A percentile compares a stretch with the other conserved stretches of the same genome.
phyloP scores from a whole-genome alignment of 768 basidiomycete genomes.

The Boletus rubroflammeus region DNA sequence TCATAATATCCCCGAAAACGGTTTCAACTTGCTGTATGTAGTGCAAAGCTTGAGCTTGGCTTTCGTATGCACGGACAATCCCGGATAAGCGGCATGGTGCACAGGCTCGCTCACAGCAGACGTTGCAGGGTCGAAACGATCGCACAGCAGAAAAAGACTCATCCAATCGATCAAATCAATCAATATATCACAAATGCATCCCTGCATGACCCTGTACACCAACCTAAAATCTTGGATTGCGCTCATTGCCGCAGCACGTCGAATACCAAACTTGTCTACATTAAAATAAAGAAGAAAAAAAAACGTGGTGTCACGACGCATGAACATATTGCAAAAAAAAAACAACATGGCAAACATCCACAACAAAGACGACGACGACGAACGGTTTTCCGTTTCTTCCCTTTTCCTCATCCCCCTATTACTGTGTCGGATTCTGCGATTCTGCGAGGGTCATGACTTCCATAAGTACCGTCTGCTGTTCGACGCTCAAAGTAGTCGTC shows the following conservation, averaged over 20 bases:
- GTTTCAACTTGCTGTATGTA: background rate
- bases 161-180: background rate
- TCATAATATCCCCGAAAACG: background rate
- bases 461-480: constrained; percentile 79
- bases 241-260: background rate
- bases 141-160: background rate
- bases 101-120: no score
- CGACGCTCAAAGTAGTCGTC: constrained; percentile 66
- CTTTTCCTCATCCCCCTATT: no score
- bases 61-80: background rate
- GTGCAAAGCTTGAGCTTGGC: background rate
- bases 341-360: no score
- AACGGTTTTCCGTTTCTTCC: no score
- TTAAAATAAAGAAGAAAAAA: background rate
- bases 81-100: background rate
- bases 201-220: background rate
- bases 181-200: background rate
- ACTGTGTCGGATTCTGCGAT: constrained; percentile 15
- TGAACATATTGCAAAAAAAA: no score
- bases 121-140: no score
- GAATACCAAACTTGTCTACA: background rate
- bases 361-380: no score
- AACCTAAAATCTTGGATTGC: background rate
- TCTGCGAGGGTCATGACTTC: constrained; percentile 79
- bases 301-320: no score